Base-by-base conservation (phyloP, 345 rosid genomes). In the Hibiscus syriacus region DNA sequence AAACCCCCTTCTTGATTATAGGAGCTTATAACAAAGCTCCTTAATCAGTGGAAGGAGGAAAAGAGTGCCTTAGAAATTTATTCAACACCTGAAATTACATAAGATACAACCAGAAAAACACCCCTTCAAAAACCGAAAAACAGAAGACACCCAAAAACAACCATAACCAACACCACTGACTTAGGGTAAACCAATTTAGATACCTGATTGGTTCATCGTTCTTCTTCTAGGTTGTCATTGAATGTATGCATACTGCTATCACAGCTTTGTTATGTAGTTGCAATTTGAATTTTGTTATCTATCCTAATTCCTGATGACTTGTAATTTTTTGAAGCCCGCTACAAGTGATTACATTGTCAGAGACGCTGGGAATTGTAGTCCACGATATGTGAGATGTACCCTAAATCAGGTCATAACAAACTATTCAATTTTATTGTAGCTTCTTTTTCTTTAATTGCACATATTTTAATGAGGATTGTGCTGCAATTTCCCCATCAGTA, bases 301-400 rank as follows among this genome's bases (percentile, higher is more conserved):
- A 26, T 69, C 62, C 57, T 73, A n/a, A 43, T 43, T 34, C 38
- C 38, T 34, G 13, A 66, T 67, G 69, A 46, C 61, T 17, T 78
- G 26, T 70, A 66, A 69, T 68, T 59, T 67, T 84, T 72, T 67
- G 70, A 85, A 94, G 99, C 93, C 98, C 74, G 97, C 92, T 23
- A 84, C 93, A 55, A 89, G 90, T 76, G 98, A 92, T 71, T 94
- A 84, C 80, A 88, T 92, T 53, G 92, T 76, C 56, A 78, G 82
- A 75, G 99, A 94, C 81, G 86, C 89, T 0, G 97, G 98, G 64
- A 94, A 91, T 76, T 92, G 97, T 75, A 94, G 99, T 82, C 99
- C 99, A 39, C 99, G 98, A 71, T 86, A 84, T 84, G 88, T 94
- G 93, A 86, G 99, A 82, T 94, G 97, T 76, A 92, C 99, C 46